Conservation (phyloP, 2,329 filamentous ascomycete species). For the Fusarium irregulare region DNA sequence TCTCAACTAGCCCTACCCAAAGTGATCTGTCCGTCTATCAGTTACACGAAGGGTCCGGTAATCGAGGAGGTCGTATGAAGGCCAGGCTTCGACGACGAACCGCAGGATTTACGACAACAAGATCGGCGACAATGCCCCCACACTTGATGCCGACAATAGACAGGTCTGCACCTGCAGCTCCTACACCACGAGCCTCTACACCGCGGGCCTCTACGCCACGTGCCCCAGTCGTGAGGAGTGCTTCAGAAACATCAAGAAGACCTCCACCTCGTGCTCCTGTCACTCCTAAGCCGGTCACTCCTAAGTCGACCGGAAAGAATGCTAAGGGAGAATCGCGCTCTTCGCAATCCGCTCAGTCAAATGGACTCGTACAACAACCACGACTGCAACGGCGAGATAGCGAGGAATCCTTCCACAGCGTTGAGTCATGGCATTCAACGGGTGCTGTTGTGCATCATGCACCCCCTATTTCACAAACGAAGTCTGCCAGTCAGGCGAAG, state of each 20-base stretch:
- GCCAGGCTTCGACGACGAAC: constrained; percentile 49
- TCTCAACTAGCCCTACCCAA: constrained; percentile 19
- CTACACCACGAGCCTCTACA: constrained; percentile 51
- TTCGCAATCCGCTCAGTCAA: constrained; percentile 7
- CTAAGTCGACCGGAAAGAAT: neutral
- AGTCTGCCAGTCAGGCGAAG: constrained; percentile 49
- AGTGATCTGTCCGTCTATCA: constrained; percentile 35
- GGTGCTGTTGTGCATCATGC: constrained; percentile 55
- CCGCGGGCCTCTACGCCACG: constrained; percentile 46
- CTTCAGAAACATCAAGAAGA: constrained; percentile 5
- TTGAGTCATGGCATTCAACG: constrained; percentile 64
- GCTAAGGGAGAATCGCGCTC: constrained; percentile 1
- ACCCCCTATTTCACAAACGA: constrained; percentile 55
- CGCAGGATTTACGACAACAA: constrained; percentile 46
- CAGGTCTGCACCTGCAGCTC: constrained; percentile 42
- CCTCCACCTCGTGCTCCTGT: neutral
- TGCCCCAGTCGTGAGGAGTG: constrained; percentile 4
- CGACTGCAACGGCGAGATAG: constrained; percentile 34
- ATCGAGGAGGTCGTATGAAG: constrained; percentile 45
- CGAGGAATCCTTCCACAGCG: constrained; percentile 66
- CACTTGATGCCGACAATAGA: constrained; percentile 46
- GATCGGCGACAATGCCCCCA: constrained; percentile 47
- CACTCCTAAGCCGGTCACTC: neutral
- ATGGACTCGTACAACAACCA: constrained; percentile 6
- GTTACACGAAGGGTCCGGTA: constrained; percentile 50